Percentiles rank a stretch among this genome's conserved stretches.
Evolutionary conservation across 1,284 basidiomycete genomes (phyloP).

Genomic region (Termitomyces sp.): DNA sequence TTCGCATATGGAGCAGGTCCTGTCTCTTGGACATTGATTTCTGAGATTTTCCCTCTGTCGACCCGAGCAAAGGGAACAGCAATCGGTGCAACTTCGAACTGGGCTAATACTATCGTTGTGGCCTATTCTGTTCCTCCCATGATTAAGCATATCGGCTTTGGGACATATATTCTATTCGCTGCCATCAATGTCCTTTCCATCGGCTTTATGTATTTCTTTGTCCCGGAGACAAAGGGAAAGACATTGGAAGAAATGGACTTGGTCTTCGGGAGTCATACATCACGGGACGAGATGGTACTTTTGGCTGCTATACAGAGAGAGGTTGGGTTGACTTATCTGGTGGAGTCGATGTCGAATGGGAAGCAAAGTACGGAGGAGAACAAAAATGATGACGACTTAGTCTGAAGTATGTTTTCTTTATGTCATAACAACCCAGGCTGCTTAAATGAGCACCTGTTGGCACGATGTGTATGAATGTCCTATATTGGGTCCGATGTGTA

Average conservation of each 20-base stretch:
- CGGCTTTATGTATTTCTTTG: slow-evolving; percentile 15
- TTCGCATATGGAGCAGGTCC: slow-evolving; percentile 18
- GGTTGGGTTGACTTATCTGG: slow-evolving; percentile 12
- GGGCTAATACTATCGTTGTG: slow-evolving; percentile 17
- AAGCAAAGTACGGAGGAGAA: slow-evolving; percentile 3
- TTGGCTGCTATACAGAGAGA: slow-evolving; percentile 15
- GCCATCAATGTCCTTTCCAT: slow-evolving; percentile 14
- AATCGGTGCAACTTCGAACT: slow-evolving; percentile 17
- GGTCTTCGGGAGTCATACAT: slow-evolving; percentile 16
- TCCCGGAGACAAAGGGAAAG: slow-evolving; percentile 18
- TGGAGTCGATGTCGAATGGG: slow-evolving; percentile 1
- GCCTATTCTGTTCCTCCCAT: slow-evolving; percentile 16
- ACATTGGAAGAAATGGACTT: slow-evolving; percentile 18
- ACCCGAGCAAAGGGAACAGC: slow-evolving; percentile 16
- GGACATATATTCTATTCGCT: slow-evolving; percentile 17
- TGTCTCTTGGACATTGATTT: slow-evolving; percentile 17
- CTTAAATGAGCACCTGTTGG: background rate
- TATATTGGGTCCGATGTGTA: no score
- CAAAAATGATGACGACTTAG: background rate
- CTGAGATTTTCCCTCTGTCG: slow-evolving; percentile 17
- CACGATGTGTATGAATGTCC: background rate
- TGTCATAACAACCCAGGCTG: no score
- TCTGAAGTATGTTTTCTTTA: background rate
- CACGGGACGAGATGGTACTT: slow-evolving; percentile 11
- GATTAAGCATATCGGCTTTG: slow-evolving; percentile 17